Evolutionary conservation across 129 eudicot species (phyloP), one percentile per base, ranked within the genome.

Genomic region (Flaveria sonorensis): DNA sequence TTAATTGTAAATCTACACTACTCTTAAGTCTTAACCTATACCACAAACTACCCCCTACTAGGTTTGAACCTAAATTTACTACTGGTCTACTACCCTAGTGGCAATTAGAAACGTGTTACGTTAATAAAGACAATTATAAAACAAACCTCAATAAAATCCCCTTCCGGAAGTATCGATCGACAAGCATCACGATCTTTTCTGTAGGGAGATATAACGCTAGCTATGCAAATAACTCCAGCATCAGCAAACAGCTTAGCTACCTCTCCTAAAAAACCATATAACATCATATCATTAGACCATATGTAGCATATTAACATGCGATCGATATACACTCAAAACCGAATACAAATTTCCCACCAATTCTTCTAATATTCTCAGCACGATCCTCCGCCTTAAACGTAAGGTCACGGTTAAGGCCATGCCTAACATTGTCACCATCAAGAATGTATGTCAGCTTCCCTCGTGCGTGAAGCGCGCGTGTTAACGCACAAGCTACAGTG

Each of bases 211-310:
- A 93, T 93, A 71, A 87, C 80, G 69, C 98, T 93, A 51, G 98
- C 98, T 68, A 93, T 93, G 84, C 97, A 90, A 60, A 93, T 93
- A 47, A 93, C 83, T 80, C 98, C 98, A 79, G 97, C 92, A 84
- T 93, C 98, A 13, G 97, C 89, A 82, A 93, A 93, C 21, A 93
- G 86, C 89, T 93, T 93, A 10, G 97, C 95, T 6, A 93, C 97
- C 87, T 93, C 98, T 8, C 98, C 98, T 93, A 53, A 0, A 78
- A 76, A 4, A 74, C 36, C 61, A 67, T 61, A 69, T 40, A 45
- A 45, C 13, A 43, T 43, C 40, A 10, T 43, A 43, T 43, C 2
- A 45, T 45, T 45, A 45, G 11, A 43, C 5, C 40, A 43, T 43
- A 1, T 42, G 10, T 10, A 45, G 10, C 48, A 45, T 10, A 36